Base-by-base conservation (phyloP, 2,329 filamentous ascomycete species). In the Xylariaceae sp. region DNA sequence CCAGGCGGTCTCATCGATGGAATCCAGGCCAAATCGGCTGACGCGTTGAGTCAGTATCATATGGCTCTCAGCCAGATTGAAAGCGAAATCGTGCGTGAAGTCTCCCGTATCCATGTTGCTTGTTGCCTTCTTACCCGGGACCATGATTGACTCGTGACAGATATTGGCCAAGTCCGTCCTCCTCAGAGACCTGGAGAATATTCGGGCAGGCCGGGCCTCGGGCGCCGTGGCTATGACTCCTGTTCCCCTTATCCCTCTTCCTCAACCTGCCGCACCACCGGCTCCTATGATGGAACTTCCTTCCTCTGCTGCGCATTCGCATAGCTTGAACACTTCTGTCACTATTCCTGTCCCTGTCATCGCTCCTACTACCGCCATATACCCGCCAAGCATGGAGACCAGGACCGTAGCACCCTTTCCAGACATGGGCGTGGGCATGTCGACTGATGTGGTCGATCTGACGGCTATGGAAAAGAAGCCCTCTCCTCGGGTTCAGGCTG, bases 21-120 rank as follows among this genome's bases (percentile, higher is more conserved):
- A 67, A 67, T 70, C 58, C 75, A 75, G 56, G 69, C 73, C 50
- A 80, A 78, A 65, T 70, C 82, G 57, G 72, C 75, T 37, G 78
- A 80, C 48, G 75, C 76, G n/a, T 75, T 81, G 57, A 72, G 72
- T 44, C 69, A 71, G 5, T 83, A 82, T 67, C 82, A 86, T 60
- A 72, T 72, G 57, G 79, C 80, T 6, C 72, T 87, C 2, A 81
- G 85, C 62, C 79, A 82, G 5, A 67, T 86, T 4, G 83, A 86
- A 67, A 72, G 71, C 59, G 81, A 85, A 30, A 83, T 86, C 67
- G 83, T 70, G 73, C 70, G 78, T 62, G 4, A 30, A 30, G 23
- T 30, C 23, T 30, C 23, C 44, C 52, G 15, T 18, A 30, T 44
- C 44, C 48, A 44, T 23, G 42, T 13, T 39, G 1, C 3, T 45